phyloP scores from a whole-genome alignment of 2,329 filamentous ascomycete species.

The Alternaria gansuensis region DNA sequence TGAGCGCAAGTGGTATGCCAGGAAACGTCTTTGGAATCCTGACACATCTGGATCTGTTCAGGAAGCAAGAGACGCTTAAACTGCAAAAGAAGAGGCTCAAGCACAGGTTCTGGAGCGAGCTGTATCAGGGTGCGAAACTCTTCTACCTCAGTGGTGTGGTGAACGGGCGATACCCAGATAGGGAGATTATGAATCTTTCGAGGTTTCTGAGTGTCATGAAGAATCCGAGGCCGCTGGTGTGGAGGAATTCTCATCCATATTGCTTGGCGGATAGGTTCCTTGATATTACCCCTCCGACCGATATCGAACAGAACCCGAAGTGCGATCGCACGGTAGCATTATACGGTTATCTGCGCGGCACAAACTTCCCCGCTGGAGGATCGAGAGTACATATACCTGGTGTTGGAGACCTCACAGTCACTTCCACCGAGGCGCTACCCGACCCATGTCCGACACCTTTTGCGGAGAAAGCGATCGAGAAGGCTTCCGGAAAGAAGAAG shows the following conservation, averaged over 20 bases:
- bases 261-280: slow-evolving; percentile 92
- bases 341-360: slow-evolving; percentile 92
- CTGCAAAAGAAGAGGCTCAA: slow-evolving; percentile 96
- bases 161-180: slow-evolving; percentile 94
- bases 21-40: slow-evolving; percentile 98
- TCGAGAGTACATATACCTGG: slow-evolving; percentile 93
- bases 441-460: slow-evolving; percentile 95
- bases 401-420: slow-evolving; percentile 85
- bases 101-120: slow-evolving; percentile 93
- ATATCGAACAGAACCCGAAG: slow-evolving; percentile 85
- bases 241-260: slow-evolving; percentile 97
- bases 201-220: slow-evolving; percentile 99
- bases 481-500: slow-evolving; percentile 81
- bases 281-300: slow-evolving; percentile 91
- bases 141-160: slow-evolving; percentile 97
- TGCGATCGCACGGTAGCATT: slow-evolving; percentile 91
- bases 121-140: slow-evolving; percentile 95
- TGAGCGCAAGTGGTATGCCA: slow-evolving; percentile 95
- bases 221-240: slow-evolving; percentile 93
- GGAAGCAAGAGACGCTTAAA: slow-evolving; percentile 89
- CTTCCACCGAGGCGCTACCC: slow-evolving; percentile 84
- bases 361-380: slow-evolving; percentile 86
- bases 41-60: slow-evolving; percentile 94
- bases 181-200: slow-evolving; percentile 94
- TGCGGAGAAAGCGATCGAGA: slow-evolving; percentile 86